Evolutionary conservation across 164 flowering plant genomes (phyloP), one percentile per base, ranked within the genome.

Genomic region (Cinnamomum chago): DNA sequence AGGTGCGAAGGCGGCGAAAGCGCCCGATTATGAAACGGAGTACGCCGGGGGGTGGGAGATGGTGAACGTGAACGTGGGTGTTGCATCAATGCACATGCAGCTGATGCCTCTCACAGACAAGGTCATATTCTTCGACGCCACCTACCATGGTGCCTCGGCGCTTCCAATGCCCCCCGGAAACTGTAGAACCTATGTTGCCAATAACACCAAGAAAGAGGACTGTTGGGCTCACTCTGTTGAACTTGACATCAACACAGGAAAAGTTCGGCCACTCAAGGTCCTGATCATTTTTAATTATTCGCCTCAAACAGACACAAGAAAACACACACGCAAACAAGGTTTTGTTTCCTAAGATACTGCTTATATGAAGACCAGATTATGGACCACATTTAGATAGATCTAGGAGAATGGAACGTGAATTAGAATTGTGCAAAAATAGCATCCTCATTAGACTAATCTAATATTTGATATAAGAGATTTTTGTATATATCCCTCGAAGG

Each of bases 161-260:
- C 40, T 87, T 30, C 24, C 2, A 10, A 55, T 85, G 78, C 77
- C 86, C 0, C 58, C 68, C 2, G 86, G 79, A 0, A 58, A 72
- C 1, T 88, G 93, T 73, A 83, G 86, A 17, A 65, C 69, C 0
- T 68, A 74, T 18, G 72, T 77, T 6, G 58, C 25, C 2, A 50
- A 23, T 2, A 68, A 70, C 55, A 23, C 20, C 17, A 35, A 28
- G 0, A 9, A 65, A 50, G 4, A 40, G 14, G 99, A 95, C 76
- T 95, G 99, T 67, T 86, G 76, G 79, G 86, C 89, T 55, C 99
- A 95, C 81, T 81, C 89, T 11, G 84, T 91, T 0, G 86, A 84
- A 2, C 85, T 72, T 62, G 90, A 92, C 72, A 47, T 79, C 35
- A 81, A 75, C 3, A 86, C 87, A 1, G 81, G 71, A 0, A 3